These are phyloP conservation scores for Pythium phragmitis DNA, from an alignment of 352 stramenopile species.

Conservation along the genomic window DNA sequence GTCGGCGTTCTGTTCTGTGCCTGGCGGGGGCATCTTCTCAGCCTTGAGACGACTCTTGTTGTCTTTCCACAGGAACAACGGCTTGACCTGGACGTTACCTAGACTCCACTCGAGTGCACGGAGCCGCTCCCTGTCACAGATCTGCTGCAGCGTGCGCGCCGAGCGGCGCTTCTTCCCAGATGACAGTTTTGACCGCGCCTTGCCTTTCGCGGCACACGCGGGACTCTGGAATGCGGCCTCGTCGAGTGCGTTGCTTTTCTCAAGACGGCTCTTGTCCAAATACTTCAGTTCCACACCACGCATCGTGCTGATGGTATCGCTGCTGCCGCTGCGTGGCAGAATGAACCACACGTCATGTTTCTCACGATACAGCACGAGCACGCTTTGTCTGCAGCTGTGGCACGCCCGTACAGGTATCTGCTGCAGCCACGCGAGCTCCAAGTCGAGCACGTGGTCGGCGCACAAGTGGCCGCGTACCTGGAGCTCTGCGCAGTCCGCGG, in stretches of 20 bases:
- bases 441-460: constrained; percentile 42
- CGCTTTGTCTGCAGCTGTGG: constrained; percentile 45
- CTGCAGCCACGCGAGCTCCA: constrained; percentile 49
- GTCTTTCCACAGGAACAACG: constrained; percentile 60
- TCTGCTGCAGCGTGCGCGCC: constrained; percentile 20
- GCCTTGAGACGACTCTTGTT: constrained; percentile 49
- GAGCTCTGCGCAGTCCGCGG: constrained; percentile 43
- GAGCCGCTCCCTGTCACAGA: constrained; percentile 41
- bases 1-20: not conserved
- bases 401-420: constrained; percentile 47
- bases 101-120: constrained; percentile 63
- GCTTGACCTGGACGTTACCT: constrained; percentile 49
- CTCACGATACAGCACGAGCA: constrained; percentile 45
- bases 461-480: constrained; percentile 61
- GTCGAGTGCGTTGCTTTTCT: not conserved
- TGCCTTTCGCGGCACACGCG: constrained; percentile 13
- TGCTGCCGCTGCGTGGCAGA: constrained; percentile 22
- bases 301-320: constrained; percentile 14
- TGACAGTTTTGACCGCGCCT: constrained; percentile 2
- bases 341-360: constrained; percentile 67
- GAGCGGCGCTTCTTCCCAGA: constrained; percentile 18
- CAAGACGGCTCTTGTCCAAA: constrained; percentile 11
- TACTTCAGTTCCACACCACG: constrained; percentile 33
- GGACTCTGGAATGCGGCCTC: constrained; percentile 16
- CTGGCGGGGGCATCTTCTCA: constrained; percentile 25